Evolutionary conservation across 768 basidiomycete species (phyloP), one percentile per base, ranked within the genome.

Genomic region (Mycena metata): DNA sequence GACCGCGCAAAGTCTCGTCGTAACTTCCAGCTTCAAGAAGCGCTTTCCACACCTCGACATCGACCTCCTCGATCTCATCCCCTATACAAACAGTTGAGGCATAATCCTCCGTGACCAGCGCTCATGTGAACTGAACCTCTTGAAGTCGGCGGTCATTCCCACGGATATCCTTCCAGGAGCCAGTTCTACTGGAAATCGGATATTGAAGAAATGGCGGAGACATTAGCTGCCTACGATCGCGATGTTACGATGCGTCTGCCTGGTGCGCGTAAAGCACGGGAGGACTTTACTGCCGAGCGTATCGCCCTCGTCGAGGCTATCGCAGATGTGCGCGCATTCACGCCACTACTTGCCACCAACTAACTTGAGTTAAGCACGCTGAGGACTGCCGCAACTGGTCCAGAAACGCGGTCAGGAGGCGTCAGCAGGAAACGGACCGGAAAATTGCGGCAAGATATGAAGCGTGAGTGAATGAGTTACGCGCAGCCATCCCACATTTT

Each of bases 171-270:
- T 7, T 75, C 74, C 12, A 58, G 26, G 3, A 80, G 78, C 54
- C 73, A 73, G 39, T 82, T 75, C 55, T 82, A 77, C 67, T 82
- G 80, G 81, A 70, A 71, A 21, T 33, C 45, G 3, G 82, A 82
- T 58, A 73, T 83, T 21, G 52, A 71, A 10, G 49, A 70, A 3
- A 76, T 81, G 61, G 67, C 71, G 5, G 12, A 24, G 17, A 64
- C 58, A 30, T 68, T 77, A 17, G 73, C 35, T 1, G 60, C 2
- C 0, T 67, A 73, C 16, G 62, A 75, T 21, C 67, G 76, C 19
- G 70, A 73, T 55, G 56, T 76, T 9, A 62, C 73, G 26, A 60
- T 72, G 57, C 70, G 75, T 21, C 58, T 65, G 1, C 60, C 70
- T 2, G 73, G 75, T 15, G 78, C 81, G 0, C 66, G 75, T 13